Conservation (phyloP, 2,329 filamentous ascomycete species). For the Shiraia bambusicola region DNA sequence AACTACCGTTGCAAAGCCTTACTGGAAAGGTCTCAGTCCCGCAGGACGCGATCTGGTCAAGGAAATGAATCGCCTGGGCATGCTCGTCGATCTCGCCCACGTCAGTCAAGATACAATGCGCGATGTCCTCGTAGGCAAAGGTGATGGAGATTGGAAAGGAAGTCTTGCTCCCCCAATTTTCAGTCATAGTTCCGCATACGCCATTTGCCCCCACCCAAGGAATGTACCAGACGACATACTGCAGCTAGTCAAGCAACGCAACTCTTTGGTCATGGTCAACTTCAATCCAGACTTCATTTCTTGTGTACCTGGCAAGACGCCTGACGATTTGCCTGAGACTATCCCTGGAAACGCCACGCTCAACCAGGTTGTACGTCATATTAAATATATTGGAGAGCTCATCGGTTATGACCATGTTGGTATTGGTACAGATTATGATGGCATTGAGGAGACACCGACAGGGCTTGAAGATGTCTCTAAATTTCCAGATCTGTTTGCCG, state of each 20-base stretch:
- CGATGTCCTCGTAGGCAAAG: conserved; percentile 68
- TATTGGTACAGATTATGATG: conserved; percentile 88
- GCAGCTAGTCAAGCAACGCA: conserved; percentile 69
- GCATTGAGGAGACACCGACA: conserved; percentile 64
- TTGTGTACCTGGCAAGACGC: conserved; percentile 62
- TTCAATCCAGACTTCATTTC: conserved; percentile 82
- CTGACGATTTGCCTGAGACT: conserved; percentile 67
- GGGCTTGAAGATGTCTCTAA: conserved; percentile 85
- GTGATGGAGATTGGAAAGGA: conserved; percentile 60
- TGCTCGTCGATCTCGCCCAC: conserved; percentile 90
- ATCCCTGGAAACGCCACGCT: conserved; percentile 71
- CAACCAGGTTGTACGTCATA: conserved; percentile 75
- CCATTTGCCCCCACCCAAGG: conserved; percentile 81
- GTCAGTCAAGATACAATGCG: conserved; percentile 78
- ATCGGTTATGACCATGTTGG: conserved; percentile 90
- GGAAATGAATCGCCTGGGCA: conserved; percentile 93
- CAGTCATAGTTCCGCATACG: conserved; percentile 80
- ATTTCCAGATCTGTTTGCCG: conserved; percentile 75
- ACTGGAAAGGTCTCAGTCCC: conserved; percentile 71
- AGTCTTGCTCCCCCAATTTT: conserved; percentile 83
- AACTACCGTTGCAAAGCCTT: conserved; percentile 51
- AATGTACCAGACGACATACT: conserved; percentile 88
- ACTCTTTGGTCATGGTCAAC: conserved; percentile 87
- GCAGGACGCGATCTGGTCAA: conserved; percentile 68
- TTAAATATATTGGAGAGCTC: conserved; percentile 75